These are phyloP conservation scores for Kluyveromyces sp. DNA, from an alignment of 1,139 yeast genomes.

Conservation along the genomic window DNA sequence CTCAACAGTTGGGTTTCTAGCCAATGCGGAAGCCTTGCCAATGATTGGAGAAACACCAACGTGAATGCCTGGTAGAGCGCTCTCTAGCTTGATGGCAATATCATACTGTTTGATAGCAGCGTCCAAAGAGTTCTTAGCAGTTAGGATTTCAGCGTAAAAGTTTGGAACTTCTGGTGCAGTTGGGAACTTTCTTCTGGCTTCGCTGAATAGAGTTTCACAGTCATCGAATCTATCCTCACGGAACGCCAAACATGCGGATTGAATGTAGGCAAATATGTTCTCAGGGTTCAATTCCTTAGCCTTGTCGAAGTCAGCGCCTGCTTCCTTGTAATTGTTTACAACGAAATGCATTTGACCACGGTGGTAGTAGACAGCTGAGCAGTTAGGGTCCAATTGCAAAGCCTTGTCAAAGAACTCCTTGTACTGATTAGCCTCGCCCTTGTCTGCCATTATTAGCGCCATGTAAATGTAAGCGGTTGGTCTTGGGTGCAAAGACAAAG, in stretches of 20 bases:
- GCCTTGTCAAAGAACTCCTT: constrained; percentile 55
- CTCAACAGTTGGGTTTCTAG: constrained; percentile 48
- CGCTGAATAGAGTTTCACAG: constrained; percentile 63
- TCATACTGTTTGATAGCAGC: constrained; percentile 84
- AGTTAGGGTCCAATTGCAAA: constrained; percentile 56
- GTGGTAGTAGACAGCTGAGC: constrained; percentile 86
- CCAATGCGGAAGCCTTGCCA: constrained; percentile 75
- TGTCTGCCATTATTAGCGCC: constrained; percentile 81
- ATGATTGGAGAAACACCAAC: constrained; percentile 88
- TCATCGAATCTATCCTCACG: constrained; percentile 60
- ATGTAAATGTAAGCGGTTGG: constrained; percentile 77
- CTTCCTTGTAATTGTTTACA: constrained; percentile 66
- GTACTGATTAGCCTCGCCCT: constrained; percentile 61
- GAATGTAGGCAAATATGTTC: constrained; percentile 82
- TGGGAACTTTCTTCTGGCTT: constrained; percentile 73
- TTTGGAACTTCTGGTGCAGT: constrained; percentile 88
- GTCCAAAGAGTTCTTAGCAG: constrained; percentile 67
- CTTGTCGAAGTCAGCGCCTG: constrained; percentile 68
- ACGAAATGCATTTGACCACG: constrained; percentile 88
- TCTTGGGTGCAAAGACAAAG: constrained; percentile 66
- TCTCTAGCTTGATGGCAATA: constrained; percentile 76
- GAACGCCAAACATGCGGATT: constrained; percentile 86
- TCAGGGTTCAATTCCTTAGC: constrained; percentile 68
- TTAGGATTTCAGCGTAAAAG: constrained; percentile 89
- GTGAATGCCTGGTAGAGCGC: constrained; percentile 39